Percentiles rank a stretch among this genome's conserved stretches.
Conservation (phyloP, 768 basidiomycete species). For the Thelephora ganbajun region DNA sequence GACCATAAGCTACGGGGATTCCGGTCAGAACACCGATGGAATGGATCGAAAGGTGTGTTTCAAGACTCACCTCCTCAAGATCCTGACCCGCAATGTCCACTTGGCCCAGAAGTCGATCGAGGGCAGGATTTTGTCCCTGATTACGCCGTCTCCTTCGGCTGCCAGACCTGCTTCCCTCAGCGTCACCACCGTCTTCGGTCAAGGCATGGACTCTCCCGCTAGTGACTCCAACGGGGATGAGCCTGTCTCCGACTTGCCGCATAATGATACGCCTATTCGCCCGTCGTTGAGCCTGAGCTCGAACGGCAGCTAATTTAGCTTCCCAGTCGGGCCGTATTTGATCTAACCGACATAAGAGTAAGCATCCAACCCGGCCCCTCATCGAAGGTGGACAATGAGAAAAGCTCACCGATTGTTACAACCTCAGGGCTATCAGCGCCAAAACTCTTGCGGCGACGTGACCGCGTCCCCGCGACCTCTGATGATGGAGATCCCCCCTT, state of each 20-base stretch:
- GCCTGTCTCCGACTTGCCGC: conserved; percentile 94
- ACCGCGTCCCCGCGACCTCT: conserved; percentile 17
- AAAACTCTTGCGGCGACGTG: conserved; percentile 79
- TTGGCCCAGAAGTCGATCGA: conserved; percentile 44
- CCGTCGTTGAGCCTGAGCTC: conserved; percentile 88
- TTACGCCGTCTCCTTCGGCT: conserved; percentile 48
- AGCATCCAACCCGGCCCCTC: conserved; percentile 2
- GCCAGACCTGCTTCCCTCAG: conserved; percentile 23
- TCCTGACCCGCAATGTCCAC: conserved; percentile 78
- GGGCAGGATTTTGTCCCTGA: conserved; percentile 35
- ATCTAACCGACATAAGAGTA: conserved; percentile 33
- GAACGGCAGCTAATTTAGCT: conserved; percentile 83
- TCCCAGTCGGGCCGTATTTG: conserved; percentile 99
- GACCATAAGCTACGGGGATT: conserved; percentile 65
- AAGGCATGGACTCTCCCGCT: conserved; percentile 72
- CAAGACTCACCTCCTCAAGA: conserved; percentile 66
- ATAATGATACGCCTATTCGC: conserved; percentile 95
- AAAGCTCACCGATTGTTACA: conserved; percentile 69
- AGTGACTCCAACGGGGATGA: conserved; percentile 93
- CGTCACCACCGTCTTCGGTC: conserved; percentile 39
- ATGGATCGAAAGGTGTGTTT: not conserved
- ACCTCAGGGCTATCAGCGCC: conserved; percentile 79
- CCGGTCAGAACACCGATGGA: not conserved
- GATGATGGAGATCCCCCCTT: conserved; percentile 23
- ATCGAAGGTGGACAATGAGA: conserved; percentile 1